Percentiles rank a stretch among this genome's conserved stretches.
Conservation (phyloP, 306 rosid genomes). For the Lupinus albus region DNA sequence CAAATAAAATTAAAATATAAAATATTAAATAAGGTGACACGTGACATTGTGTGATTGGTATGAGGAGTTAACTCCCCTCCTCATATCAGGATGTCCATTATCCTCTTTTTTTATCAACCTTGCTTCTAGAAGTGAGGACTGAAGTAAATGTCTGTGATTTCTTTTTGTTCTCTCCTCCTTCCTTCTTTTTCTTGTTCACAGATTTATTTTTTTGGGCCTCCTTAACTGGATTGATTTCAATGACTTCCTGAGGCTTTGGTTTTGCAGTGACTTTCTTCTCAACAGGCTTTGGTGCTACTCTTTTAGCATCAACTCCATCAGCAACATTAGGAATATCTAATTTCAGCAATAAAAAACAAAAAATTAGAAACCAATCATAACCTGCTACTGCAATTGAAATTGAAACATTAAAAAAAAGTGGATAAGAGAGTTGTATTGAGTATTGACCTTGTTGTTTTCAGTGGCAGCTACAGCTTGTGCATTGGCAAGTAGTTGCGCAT, state of each 20-base stretch:
- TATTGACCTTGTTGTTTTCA: slow-evolving; percentile 69
- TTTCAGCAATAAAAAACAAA: slow-evolving; percentile 47
- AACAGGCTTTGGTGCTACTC: slow-evolving; percentile 52
- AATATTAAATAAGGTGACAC: too few relatives aligned
- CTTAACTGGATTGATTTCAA: slow-evolving; percentile 50
- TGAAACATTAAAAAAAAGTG: background rate
- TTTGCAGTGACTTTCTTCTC: slow-evolving; percentile 51
- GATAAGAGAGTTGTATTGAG: background rate
- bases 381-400: background rate
- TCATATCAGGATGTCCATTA: too few relatives aligned
- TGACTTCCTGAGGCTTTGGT: slow-evolving; percentile 52
- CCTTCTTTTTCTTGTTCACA: slow-evolving; percentile 57
- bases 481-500: slow-evolving; percentile 85
- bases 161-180: slow-evolving; percentile 59
- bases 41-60: too few relatives aligned
- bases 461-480: too few relatives aligned
- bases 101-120: slow-evolving; percentile 48
- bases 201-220: slow-evolving; percentile 42
- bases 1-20: too few relatives aligned
- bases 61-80: too few relatives aligned
- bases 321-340: slow-evolving; percentile 53
- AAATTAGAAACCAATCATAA: slow-evolving; percentile 19
- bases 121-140: slow-evolving; percentile 84
- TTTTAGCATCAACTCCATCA: slow-evolving; percentile 49
- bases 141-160: slow-evolving; percentile 64